Evolutionary conservation across 495 filamentous ascomycete species (phyloP).

Genomic region (Annulohypoxylon maeteangense): DNA sequence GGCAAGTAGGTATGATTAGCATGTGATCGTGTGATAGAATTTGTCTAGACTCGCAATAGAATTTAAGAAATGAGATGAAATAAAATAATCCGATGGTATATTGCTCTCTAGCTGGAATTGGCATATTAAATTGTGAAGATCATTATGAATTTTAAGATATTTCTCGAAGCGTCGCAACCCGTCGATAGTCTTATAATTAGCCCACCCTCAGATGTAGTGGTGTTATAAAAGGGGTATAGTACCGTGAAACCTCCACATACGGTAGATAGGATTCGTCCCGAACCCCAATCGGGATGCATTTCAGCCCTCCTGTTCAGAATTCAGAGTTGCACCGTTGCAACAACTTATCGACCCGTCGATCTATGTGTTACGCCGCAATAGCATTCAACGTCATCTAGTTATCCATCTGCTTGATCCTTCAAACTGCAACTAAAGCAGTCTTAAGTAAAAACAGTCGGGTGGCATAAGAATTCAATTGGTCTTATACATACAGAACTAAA

Average conservation of each 20-base stretch:
- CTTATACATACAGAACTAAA: not conserved
- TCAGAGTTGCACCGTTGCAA: constrained; percentile 13
- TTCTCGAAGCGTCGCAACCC: not conserved
- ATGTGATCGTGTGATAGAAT: too few relatives aligned
- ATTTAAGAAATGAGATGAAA: not conserved
- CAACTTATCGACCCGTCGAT: not conserved
- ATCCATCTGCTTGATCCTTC: not conserved
- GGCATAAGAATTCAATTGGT: not conserved
- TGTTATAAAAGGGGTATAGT: constrained; percentile 28
- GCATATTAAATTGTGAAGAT: not conserved
- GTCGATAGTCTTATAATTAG: constrained; percentile 11
- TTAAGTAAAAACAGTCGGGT: not conserved
- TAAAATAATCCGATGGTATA: too few relatives aligned
- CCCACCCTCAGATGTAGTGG: constrained; percentile 16
- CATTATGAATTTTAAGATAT: not conserved
- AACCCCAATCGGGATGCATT: constrained; percentile 20
- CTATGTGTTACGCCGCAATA: not conserved
- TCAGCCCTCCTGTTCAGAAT: constrained; percentile 19
- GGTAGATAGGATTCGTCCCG: constrained; percentile 9
- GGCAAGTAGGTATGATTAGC: too few relatives aligned
- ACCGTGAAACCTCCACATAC: not conserved
- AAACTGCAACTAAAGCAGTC: not conserved
- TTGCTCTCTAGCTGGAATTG: not conserved
- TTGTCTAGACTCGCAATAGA: too few relatives aligned
- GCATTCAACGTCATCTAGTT: constrained; percentile 7